phyloP scores from a whole-genome alignment of 2,329 filamentous ascomycete species.

The Hypoxylon sp. region DNA sequence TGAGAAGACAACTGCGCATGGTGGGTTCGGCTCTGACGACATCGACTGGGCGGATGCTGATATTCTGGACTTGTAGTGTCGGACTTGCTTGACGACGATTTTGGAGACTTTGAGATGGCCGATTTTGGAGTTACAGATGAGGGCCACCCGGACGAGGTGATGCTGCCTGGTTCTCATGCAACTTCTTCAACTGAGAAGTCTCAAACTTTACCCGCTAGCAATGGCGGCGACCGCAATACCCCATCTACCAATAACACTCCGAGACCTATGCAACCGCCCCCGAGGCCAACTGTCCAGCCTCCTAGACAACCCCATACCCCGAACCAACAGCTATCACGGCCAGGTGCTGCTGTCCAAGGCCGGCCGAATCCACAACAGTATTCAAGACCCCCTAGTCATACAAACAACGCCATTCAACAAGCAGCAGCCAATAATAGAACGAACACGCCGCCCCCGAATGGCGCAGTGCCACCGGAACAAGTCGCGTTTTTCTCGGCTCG shows the following conservation, averaged over 20 bases:
- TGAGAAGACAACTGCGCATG: slow-evolving; percentile 53
- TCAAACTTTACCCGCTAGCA: slow-evolving; percentile 43
- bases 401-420: slow-evolving; percentile 47
- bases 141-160: slow-evolving; percentile 83
- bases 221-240: slow-evolving; percentile 49
- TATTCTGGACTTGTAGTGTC: slow-evolving; percentile 53
- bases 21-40: slow-evolving; percentile 62
- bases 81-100: slow-evolving; percentile 53
- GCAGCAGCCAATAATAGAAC: slow-evolving; percentile 47
- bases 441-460: slow-evolving; percentile 54
- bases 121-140: slow-evolving; percentile 80
- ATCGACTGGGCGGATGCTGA: slow-evolving; percentile 55
- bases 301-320: slow-evolving; percentile 57
- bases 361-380: slow-evolving; percentile 48
- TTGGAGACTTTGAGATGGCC: slow-evolving; percentile 79
- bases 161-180: slow-evolving; percentile 62
- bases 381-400: slow-evolving; percentile 41
- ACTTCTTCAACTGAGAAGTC: slow-evolving; percentile 52
- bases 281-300: slow-evolving; percentile 53
- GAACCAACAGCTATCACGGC: slow-evolving; percentile 52
- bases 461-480: slow-evolving; percentile 56
- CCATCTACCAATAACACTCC: slow-evolving; percentile 48
- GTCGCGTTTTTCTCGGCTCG: slow-evolving; percentile 80
- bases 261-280: slow-evolving; percentile 58
- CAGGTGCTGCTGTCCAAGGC: slow-evolving; percentile 47